Percentiles rank a stretch among this genome's conserved stretches.
These are phyloP conservation scores for Monilinia aucupariae DNA, from an alignment of 2,329 filamentous ascomycete genomes.

Conservation along the genomic window DNA sequence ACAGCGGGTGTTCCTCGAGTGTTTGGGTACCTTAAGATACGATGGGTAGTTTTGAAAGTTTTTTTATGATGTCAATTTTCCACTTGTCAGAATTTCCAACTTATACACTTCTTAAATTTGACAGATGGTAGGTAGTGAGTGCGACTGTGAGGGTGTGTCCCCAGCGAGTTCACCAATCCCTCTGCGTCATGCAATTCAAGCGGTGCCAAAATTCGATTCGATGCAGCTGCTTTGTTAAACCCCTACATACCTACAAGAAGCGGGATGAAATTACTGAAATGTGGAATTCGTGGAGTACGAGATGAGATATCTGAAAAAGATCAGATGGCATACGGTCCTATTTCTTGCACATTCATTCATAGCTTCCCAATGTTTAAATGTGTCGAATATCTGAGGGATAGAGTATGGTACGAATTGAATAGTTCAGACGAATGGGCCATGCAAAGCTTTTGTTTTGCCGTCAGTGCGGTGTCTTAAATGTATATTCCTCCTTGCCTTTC, in stretches of 20 bases:
- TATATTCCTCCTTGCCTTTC: not conserved
- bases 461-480: too few relatives aligned
- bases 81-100: not conserved
- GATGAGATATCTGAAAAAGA: not conserved
- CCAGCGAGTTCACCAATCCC: not conserved
- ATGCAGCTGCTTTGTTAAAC: not conserved
- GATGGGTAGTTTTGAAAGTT: not conserved
- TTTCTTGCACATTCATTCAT: not conserved
- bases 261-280: not conserved
- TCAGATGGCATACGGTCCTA: not conserved
- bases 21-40: not conserved
- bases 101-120: not conserved
- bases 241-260: not conserved
- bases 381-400: not conserved
- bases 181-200: not conserved
- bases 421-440: not conserved
- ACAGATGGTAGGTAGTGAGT: not conserved
- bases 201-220: not conserved
- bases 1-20: constrained; percentile 32
- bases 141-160: not conserved
- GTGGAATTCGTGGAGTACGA: not conserved
- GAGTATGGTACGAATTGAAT: not conserved
- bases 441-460: not conserved
- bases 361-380: not conserved
- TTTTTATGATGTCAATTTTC: not conserved